Evolutionary conservation across 306 rosid genomes (phyloP).

Genomic region (Quercus agrifolia): DNA sequence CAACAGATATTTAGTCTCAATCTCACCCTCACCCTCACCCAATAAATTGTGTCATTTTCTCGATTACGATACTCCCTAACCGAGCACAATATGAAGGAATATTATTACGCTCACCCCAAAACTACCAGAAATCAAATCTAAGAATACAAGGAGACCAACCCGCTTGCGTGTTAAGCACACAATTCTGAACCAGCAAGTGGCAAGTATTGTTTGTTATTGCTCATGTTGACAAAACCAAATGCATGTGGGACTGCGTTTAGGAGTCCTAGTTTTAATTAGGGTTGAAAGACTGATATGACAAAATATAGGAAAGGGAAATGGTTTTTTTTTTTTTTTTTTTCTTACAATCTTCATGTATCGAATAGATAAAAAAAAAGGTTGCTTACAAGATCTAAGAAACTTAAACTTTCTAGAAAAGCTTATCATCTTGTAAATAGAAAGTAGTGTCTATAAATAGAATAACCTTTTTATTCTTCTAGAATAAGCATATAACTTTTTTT

Average conservation of each 20-base stretch:
- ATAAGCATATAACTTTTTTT: too few species aligned
- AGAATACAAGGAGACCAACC: neutral
- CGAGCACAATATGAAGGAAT: neutral
- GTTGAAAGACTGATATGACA: too few species aligned
- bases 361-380: too few species aligned
- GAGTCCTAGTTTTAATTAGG: neutral
- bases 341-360: too few species aligned
- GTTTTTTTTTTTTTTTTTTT: too few species aligned
- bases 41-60: conserved; percentile 18
- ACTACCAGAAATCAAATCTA: neutral
- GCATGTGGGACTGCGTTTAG: neutral
- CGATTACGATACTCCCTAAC: conserved; percentile 8
- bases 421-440: too few species aligned
- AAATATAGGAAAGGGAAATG: too few species aligned
- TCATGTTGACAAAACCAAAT: neutral
- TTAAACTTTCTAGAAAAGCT: too few species aligned
- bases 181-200: neutral
- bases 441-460: too few species aligned
- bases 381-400: too few species aligned
- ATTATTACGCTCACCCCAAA: conserved; percentile 1
- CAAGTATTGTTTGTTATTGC: neutral
- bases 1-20: conserved; percentile 16
- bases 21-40: neutral
- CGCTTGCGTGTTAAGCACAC: neutral
- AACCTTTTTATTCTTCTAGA: too few species aligned